A percentile compares a stretch with the other conserved stretches of the same genome.
These are phyloP conservation scores for Saturnispora kantuleensis DNA, from an alignment of 805 yeast genomes.

Conservation along the genomic window DNA sequence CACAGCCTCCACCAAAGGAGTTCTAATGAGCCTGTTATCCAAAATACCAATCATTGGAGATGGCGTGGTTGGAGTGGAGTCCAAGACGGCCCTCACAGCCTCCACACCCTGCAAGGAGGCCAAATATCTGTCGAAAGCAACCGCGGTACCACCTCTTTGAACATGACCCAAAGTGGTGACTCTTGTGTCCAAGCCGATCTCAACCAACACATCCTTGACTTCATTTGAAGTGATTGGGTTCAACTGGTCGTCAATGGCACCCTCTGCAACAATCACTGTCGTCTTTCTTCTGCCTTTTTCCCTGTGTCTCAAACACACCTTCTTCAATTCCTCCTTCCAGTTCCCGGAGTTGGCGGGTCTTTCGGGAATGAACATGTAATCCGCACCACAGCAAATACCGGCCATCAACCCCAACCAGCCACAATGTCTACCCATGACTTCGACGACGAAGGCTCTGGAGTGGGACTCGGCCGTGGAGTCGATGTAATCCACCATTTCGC, in stretches of 20 bases:
- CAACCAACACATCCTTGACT: slow-evolving; percentile 75
- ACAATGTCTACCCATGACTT: slow-evolving; percentile 99
- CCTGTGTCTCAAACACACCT: slow-evolving; percentile 71
- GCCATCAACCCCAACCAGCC: slow-evolving; percentile 99
- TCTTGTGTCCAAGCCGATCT: slow-evolving; percentile 85
- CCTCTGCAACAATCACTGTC: slow-evolving; percentile 95
- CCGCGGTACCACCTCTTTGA: slow-evolving; percentile 98
- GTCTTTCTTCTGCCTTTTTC: slow-evolving; percentile 85
- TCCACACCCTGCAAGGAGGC: slow-evolving; percentile 97
- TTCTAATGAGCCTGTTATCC: slow-evolving; percentile 80
- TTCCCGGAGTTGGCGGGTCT: slow-evolving; percentile 65
- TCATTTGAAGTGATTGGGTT: slow-evolving; percentile 70
- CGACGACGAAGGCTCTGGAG: slow-evolving; percentile 94
- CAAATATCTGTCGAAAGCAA: slow-evolving; percentile 82
- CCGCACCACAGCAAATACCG: slow-evolving; percentile 94
- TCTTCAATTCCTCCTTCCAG: slow-evolving; percentile 77
- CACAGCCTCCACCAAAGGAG: slow-evolving; percentile 86
- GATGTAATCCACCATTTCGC: slow-evolving; percentile 90
- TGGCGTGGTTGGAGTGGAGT: slow-evolving; percentile 80
- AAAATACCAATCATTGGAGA: slow-evolving; percentile 88
- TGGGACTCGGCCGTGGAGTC: slow-evolving; percentile 97
- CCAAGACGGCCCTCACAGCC: slow-evolving; percentile 88
- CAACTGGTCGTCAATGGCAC: slow-evolving; percentile 80
- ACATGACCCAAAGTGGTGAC: slow-evolving; percentile 95
- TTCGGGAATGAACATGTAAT: slow-evolving; percentile 89